Evolutionary conservation across 495 filamentous ascomycete species (phyloP).

Genomic region (Neurospora sp.): DNA sequence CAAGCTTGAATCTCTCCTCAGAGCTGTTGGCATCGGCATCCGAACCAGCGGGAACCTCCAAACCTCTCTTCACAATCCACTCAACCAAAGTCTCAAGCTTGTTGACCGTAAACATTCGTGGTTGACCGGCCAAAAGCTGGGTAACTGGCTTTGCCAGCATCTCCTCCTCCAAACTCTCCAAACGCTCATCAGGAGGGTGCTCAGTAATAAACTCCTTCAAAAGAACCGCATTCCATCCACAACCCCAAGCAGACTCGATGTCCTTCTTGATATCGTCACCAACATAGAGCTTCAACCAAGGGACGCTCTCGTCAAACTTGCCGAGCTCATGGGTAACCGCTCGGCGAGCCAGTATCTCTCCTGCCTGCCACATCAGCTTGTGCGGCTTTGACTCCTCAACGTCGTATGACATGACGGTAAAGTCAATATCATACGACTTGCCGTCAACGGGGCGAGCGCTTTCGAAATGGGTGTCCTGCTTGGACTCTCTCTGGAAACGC

Average conservation of each 20-base stretch:
- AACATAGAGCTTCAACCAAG: conserved; percentile 49
- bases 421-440: conserved; percentile 43
- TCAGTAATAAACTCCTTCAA: conserved; percentile 20
- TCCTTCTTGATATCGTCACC: conserved; percentile 61
- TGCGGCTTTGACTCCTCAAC: conserved; percentile 61
- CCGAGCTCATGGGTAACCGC: not conserved
- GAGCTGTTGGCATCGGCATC: not conserved
- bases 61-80: not conserved
- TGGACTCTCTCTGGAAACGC: conserved; percentile 3
- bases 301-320: not conserved
- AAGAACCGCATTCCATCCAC: conserved; percentile 54
- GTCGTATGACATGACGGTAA: conserved; percentile 65
- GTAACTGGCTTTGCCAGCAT: not conserved
- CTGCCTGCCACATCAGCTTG: conserved; percentile 51
- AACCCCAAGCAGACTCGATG: conserved; percentile 44
- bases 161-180: not conserved
- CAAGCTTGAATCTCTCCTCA: not conserved
- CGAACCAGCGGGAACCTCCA: not conserved
- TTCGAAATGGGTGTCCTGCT: not conserved
- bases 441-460: not conserved
- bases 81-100: not conserved
- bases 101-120: not conserved
- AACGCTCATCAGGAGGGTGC: not conserved
- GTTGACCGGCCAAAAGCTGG: not conserved
- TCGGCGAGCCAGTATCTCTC: conserved; percentile 31